Base-by-base conservation (phyloP, 805 yeast genomes). In the Maudiozyma turicensis region DNA sequence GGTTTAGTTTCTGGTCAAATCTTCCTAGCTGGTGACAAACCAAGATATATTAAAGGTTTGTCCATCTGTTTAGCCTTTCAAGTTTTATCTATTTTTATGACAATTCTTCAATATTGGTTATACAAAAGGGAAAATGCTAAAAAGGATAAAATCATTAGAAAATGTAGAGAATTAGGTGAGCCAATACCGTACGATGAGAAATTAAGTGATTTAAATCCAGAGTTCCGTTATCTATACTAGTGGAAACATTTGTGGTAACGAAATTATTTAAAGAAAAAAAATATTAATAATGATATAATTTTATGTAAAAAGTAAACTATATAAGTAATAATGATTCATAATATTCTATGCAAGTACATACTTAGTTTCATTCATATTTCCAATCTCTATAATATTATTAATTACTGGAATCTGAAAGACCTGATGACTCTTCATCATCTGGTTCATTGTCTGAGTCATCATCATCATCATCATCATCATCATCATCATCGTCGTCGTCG, bases 161-260 rank as follows among this genome's bases (percentile, higher is more conserved):
- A 56, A 33, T 70, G 66, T 51, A 62, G 60, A 40, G 54, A 55
- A n/a, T 54, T 57, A 45, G 61, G 58, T 15, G 66, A 65, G 49
- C 69, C 68, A 41, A 60, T 69, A 42, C 66, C 66, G 28, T 60
- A 65, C 39, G 61, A 64, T 44, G 72, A 60, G 34, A 56, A 46
- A 46, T 48, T 62, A 47, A 54, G 72, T 58, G 74, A 69, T 49
- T 51, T 55, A 44, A 72, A 72, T 54, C 80, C 80, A 30, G 66
- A 69, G 38, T 73, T 74, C 56, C 69, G 64, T 58, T 76, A 75
- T 62, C 58, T 74, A 64, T 74, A 74, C 57, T 75, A 60, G 52
- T 7, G 26, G 6, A 29, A 9, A 35, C 8, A 1, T n/a, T 35
- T n/a, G n/a, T 8, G 8, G 38, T n/a, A n/a, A 35, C 26, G 26